These are phyloP conservation scores for Melampsora abietis-canadensis DNA, from an alignment of 1,284 basidiomycete species.

Conservation along the genomic window DNA sequence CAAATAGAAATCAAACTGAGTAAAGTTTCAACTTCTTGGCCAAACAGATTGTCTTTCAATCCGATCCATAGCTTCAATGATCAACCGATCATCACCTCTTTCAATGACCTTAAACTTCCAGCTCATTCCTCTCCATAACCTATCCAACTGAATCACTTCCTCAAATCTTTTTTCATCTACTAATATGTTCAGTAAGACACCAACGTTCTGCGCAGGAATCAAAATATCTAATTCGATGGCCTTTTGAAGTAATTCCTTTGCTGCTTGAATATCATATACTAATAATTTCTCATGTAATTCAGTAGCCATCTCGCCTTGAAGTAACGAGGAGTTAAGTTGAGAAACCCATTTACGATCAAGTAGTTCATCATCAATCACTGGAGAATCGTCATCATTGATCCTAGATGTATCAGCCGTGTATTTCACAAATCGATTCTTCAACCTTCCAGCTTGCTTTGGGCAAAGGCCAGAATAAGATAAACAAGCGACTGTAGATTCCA, in stretches of 20 bases:
- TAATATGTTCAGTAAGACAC: constrained; percentile 5
- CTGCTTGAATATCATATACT: constrained; percentile 2
- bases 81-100: constrained; percentile 18
- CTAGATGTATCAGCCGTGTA: neutral
- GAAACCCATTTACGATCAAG: neutral
- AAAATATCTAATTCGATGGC: constrained; percentile 6
- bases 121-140: constrained; percentile 28
- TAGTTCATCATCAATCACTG: neutral
- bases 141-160: constrained; percentile 6
- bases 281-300: neutral
- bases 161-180: constrained; percentile 13
- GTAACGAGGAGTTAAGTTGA: neutral
- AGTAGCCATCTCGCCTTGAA: neutral
- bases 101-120: constrained; percentile 14
- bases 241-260: neutral
- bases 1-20: too few relatives aligned
- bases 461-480: constrained; percentile 10
- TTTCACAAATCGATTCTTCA: constrained; percentile 11
- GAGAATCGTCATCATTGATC: neutral
- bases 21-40: too few relatives aligned
- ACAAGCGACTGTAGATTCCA: constrained; percentile 1
- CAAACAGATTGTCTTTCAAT: neutral
- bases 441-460: neutral
- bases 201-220: constrained; percentile 2
- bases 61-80: constrained; percentile 28